Conservation (phyloP, 768 basidiomycete genomes). For the Suillus tomentosus region DNA sequence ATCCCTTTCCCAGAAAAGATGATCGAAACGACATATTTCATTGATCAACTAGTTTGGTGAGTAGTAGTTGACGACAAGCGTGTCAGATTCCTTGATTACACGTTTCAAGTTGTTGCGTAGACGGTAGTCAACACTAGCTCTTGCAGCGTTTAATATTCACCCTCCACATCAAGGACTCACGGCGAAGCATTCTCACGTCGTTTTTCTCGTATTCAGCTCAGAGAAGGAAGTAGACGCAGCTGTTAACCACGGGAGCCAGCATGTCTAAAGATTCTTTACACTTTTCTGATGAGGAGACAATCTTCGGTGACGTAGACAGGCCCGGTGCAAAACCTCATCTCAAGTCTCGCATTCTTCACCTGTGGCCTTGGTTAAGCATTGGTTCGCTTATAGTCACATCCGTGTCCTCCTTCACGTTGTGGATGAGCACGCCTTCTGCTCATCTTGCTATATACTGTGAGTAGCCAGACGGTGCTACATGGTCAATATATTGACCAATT, state of each 20-base stretch:
- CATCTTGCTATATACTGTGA: slow-evolving; percentile 2
- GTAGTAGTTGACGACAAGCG: background rate
- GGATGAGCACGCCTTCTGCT: background rate
- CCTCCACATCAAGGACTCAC: background rate
- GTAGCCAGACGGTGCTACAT: background rate
- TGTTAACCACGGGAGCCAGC: background rate
- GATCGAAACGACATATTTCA: background rate
- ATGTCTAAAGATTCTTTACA: background rate
- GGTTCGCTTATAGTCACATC: slow-evolving; percentile 3
- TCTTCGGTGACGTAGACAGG: background rate
- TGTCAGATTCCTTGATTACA: background rate
- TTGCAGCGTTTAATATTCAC: background rate
- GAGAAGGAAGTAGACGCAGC: background rate
- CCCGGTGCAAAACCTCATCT: background rate
- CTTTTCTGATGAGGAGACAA: background rate
- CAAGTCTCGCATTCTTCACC: background rate
- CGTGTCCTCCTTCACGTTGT: slow-evolving; percentile 11
- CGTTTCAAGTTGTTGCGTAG: background rate
- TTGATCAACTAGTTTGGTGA: background rate
- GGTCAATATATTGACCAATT: background rate
- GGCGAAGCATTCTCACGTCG: background rate
- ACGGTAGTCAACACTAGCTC: background rate
- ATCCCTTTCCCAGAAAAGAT: background rate
- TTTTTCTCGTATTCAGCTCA: background rate
- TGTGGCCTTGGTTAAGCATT: slow-evolving; percentile 12